Evolutionary conservation across 257 asterid species (phyloP).

Genomic region (Solanum medicagineum): DNA sequence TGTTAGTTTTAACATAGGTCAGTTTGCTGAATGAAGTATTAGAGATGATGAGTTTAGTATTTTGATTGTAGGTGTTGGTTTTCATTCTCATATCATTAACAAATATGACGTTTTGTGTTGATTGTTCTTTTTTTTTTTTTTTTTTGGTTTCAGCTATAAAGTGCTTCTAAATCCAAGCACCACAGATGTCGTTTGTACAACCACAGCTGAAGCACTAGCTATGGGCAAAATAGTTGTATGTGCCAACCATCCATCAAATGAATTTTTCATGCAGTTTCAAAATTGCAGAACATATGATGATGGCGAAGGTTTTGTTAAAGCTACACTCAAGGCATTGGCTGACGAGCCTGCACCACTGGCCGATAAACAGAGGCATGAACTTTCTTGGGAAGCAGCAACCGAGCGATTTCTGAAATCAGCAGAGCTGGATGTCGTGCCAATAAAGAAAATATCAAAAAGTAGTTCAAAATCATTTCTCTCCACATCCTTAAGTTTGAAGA

Average conservation of each 20-base stretch:
- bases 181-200: slow-evolving; percentile 96
- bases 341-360: slow-evolving; percentile 70
- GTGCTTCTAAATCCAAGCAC: slow-evolving; percentile 97
- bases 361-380: slow-evolving; percentile 65
- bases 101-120: background rate
- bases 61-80: background rate
- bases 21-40: background rate
- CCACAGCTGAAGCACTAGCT: slow-evolving; percentile 94
- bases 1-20: background rate
- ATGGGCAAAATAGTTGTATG: slow-evolving; percentile 97
- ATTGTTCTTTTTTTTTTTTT: background rate
- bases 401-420: slow-evolving; percentile 68
- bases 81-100: background rate
- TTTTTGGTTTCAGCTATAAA: slow-evolving; percentile 49
- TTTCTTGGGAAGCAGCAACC: slow-evolving; percentile 98
- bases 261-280: slow-evolving; percentile 94
- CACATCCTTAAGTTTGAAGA: slow-evolving; percentile 41
- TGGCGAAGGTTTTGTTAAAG: slow-evolving; percentile 57
- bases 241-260: slow-evolving; percentile 90
- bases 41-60: background rate
- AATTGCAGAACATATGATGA: slow-evolving; percentile 75
- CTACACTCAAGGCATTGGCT: slow-evolving; percentile 48
- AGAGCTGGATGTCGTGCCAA: slow-evolving; percentile 32
- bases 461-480: slow-evolving; percentile 56
- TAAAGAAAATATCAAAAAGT: slow-evolving; percentile 27